These are phyloP conservation scores for slime mould (Dictyostelium discoideum) DNA, from an alignment of 78 protist genomes.

Conservation along the genomic window DNA sequence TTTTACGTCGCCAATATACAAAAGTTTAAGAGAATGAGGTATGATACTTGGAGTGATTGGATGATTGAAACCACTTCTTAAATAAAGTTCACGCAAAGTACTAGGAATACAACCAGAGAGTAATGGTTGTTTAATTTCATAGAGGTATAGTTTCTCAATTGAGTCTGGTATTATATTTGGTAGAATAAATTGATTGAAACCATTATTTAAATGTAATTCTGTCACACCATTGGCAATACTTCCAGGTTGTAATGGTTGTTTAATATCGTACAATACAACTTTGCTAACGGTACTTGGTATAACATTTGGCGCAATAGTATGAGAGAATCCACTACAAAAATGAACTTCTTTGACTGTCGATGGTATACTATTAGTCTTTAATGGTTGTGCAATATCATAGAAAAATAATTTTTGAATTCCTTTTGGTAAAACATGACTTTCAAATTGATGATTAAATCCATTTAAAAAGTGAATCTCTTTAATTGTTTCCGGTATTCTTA, in stretches of 20 bases:
- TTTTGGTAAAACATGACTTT: not conserved
- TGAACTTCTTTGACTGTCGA: not conserved
- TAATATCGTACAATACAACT: not conserved
- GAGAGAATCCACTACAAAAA: not conserved
- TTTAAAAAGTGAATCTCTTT: constrained; percentile 2
- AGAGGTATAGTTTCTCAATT: not conserved
- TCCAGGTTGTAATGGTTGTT: not conserved
- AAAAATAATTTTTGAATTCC: constrained; percentile 4
- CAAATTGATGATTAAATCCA: not conserved
- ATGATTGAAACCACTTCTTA: constrained; percentile 9
- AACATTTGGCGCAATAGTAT: not conserved
- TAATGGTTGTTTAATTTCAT: not conserved
- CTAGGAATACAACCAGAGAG: constrained; percentile 1
- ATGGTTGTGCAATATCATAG: not conserved
- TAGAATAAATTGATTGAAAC: not conserved
- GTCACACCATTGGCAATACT: not conserved
- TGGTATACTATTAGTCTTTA: not conserved
- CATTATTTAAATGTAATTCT: not conserved
- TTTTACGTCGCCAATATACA: constrained; percentile 6
- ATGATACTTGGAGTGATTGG: not conserved
- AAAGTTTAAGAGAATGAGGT: not conserved
- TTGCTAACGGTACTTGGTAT: not conserved
- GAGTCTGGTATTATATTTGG: not conserved
- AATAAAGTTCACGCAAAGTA: not conserved
- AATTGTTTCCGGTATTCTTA: not conserved